Evolutionary conservation across 1,284 basidiomycete species (phyloP).

Genomic region (Microbotryomycetes sp.): DNA sequence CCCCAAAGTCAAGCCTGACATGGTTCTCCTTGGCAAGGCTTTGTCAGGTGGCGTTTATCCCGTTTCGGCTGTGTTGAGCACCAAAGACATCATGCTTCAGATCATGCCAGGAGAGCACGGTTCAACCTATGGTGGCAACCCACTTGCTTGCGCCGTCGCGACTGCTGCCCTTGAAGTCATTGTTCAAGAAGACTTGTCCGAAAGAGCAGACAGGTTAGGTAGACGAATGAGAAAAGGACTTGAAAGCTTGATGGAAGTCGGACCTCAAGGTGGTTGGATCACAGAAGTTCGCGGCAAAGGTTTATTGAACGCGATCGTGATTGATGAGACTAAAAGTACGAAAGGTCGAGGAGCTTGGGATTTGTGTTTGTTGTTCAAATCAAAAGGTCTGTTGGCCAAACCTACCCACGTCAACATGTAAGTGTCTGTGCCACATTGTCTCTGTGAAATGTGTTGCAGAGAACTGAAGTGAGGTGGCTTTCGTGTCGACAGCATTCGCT

Average conservation of each 20-base stretch:
- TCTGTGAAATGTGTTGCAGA: too few species aligned
- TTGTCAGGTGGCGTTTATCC: constrained; percentile 95
- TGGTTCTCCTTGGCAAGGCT: constrained; percentile 91
- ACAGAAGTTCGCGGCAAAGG: constrained; percentile 48
- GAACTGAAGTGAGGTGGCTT: too few species aligned
- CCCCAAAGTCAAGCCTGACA: constrained; percentile 73
- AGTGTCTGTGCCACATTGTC: constrained; percentile 40
- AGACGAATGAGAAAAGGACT: constrained; percentile 70
- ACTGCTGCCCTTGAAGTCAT: constrained; percentile 85
- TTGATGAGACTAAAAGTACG: constrained; percentile 70
- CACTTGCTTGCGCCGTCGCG: constrained; percentile 88
- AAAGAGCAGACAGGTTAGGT: constrained; percentile 71
- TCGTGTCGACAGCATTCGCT: constrained; percentile 88
- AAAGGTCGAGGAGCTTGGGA: constrained; percentile 89
- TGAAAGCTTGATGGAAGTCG: constrained; percentile 40
- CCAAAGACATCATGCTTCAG: constrained; percentile 85
- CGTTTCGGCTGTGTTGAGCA: constrained; percentile 86
- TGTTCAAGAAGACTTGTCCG: constrained; percentile 73
- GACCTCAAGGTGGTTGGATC: constrained; percentile 34
- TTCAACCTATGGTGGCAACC: constrained; percentile 77
- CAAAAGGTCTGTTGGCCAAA: constrained; percentile 83
- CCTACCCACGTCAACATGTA: constrained; percentile 93
- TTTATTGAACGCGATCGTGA: constrained; percentile 87
- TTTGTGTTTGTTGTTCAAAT: constrained; percentile 85
- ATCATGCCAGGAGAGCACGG: constrained; percentile 97